Percentiles rank a stretch among this genome's conserved stretches.
These are phyloP conservation scores for Adansonia madagascariensis DNA, from an alignment of 441 rosid species.

Conservation along the genomic window DNA sequence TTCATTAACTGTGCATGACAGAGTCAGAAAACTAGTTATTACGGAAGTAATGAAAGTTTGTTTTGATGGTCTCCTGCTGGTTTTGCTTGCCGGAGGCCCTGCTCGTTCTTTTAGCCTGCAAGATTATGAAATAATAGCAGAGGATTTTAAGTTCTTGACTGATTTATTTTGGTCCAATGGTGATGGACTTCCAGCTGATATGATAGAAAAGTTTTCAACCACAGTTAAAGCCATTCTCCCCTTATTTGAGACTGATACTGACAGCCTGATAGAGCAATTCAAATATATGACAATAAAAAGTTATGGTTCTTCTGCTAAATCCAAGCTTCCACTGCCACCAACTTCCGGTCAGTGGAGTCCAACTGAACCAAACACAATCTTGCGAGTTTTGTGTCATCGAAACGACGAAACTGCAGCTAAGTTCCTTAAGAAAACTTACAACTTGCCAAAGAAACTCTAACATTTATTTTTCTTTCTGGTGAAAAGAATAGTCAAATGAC, in stretches of 20 bases:
- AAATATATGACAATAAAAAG: conserved; percentile 47
- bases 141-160: conserved; percentile 61
- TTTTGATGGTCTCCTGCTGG: conserved; percentile 66
- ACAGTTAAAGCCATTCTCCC: conserved; percentile 57
- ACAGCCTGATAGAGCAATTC: conserved; percentile 55
- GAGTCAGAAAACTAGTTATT: conserved; percentile 63
- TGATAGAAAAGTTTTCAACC: conserved; percentile 60
- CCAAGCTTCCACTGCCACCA: conserved; percentile 70
- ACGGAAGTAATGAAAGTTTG: conserved; percentile 77
- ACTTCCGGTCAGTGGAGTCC: conserved; percentile 74
- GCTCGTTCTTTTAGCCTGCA: conserved; percentile 53
- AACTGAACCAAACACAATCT: conserved; percentile 63
- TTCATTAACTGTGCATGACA: conserved; percentile 60
- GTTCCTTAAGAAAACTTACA: conserved; percentile 73
- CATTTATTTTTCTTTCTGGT: background rate
- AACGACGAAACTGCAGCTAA: conserved; percentile 61
- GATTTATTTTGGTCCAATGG: conserved; percentile 86
- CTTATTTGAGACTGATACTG: conserved; percentile 49
- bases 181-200: conserved; percentile 69
- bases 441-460: conserved; percentile 81
- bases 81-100: conserved; percentile 78
- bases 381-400: conserved; percentile 67
- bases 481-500: conserved; percentile 17
- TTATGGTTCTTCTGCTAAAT: conserved; percentile 54
- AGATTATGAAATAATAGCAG: conserved; percentile 55